Percentiles rank a stretch among this genome's conserved stretches.
Evolutionary conservation across 225 moss, liverwort and hornwort species (phyloP).

Genomic region (Climacium dendroides): DNA sequence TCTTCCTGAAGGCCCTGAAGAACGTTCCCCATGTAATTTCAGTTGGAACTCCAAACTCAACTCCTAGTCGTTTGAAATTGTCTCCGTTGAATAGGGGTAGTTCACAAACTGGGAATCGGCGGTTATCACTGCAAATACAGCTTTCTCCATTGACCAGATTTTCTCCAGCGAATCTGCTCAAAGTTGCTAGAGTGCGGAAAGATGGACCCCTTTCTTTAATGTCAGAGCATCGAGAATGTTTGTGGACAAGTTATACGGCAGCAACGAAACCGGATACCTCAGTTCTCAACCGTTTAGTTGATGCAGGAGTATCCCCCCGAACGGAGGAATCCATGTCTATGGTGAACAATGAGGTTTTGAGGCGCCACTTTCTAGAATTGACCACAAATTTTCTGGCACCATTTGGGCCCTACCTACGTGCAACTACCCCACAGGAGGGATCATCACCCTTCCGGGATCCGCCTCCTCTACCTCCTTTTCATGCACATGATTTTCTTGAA

Average conservation of each 20-base stretch:
- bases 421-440: constrained; percentile 88
- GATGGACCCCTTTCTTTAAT: constrained; percentile 90
- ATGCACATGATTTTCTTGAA: constrained; percentile 78
- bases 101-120: constrained; percentile 27
- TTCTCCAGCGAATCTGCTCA: constrained; percentile 90
- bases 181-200: constrained; percentile 80
- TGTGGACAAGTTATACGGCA: constrained; percentile 80
- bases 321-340: constrained; percentile 96
- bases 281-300: constrained; percentile 86
- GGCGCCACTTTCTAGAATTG: constrained; percentile 84
- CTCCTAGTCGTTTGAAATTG: constrained; percentile 51
- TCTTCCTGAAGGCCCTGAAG: constrained; percentile 84
- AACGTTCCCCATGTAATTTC: constrained; percentile 90
- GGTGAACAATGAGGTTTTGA: constrained; percentile 94
- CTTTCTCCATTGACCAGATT: constrained; percentile 86
- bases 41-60: constrained; percentile 50
- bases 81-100: constrained; percentile 13
- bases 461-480: constrained; percentile 76
- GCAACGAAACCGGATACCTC: constrained; percentile 95
- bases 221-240: constrained; percentile 91
- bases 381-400: constrained; percentile 95
- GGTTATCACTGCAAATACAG: constrained; percentile 47
- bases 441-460: constrained; percentile 90
- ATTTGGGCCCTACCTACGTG: constrained; percentile 89
- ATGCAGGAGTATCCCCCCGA: constrained; percentile 75